Evolutionary conservation across 2,329 filamentous ascomycete genomes (phyloP), one percentile per base, ranked within the genome.

Genomic region (Cordyceps cicadae): DNA sequence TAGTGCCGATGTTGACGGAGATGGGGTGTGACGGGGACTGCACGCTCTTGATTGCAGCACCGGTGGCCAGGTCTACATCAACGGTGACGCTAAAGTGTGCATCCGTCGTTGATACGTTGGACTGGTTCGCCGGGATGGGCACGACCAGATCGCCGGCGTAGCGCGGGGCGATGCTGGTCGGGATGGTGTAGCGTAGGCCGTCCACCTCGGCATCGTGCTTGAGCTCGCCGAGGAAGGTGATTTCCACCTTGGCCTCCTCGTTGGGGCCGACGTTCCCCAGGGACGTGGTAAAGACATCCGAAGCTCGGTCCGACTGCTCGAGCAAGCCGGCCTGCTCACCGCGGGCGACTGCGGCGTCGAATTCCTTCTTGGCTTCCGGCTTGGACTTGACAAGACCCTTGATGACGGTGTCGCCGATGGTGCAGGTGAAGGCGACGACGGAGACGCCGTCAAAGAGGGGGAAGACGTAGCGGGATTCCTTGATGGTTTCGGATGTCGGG

Each of bases 391-490:
- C 87, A 14, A 86, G 70, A 15, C 88, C 87, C 3, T 76, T 76
- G 65, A 89, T 82, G 17, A 82, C 76, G 21, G 83, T 81, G 37
- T 78, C 73, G 39, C 81, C 85, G 52, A 91, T 77, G 15, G 76
- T 81, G 71, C 87, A 90, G 5, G 77, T 81, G 64, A 91, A 92
- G 3, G 76, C 79, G 8, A 87, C 85, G 0, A 92, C 84, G 7
- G 83, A 87, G 17, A 89, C 85, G 11, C 88, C 87, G 67, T 90
- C 86, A 64, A 87, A 89, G 0, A 92, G 76, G 0, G 88, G 88
- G 63, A 92, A 91, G 0, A 80, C 79, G 69, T 92, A 92, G 15
- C 77, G 76, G 17, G 85, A 79, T 67, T 89, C 72, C 11, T 71
- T 64, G 15, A 74, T 64, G 1, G 63, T 5, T 0, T 50, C 37